Base-by-base conservation (phyloP, 2,329 filamentous ascomycete species). In the Penicillium concentricum region DNA sequence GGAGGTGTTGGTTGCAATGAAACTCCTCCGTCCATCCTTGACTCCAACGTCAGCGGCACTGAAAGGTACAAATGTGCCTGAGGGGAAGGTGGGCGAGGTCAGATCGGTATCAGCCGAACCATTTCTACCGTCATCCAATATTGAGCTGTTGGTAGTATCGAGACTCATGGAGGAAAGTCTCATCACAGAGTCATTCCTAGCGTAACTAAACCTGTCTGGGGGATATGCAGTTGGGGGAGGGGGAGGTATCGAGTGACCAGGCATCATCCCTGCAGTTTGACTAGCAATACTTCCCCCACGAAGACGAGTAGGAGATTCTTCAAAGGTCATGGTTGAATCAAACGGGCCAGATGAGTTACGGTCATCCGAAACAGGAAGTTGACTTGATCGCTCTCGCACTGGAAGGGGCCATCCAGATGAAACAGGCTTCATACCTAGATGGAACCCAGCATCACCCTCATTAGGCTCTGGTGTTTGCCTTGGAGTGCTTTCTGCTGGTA, bases 111-210 rank as follows among this genome's bases (percentile, higher is more conserved):
- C 71, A 7, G 61, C 57, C 2, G 66, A 69, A n/a, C 60, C 63
- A 37, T 65, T 64, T 49, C 61, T 58, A 39, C 67, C 66, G 30
- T 73, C 73, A 10, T 74, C 72, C 26, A 74, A 53, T 38, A 75
- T 74, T 2, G 73, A 75, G 52, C 72, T 75, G 56, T 74, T 71
- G 4, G 70, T 73, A 2, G 72, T 75, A 49, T 74, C 73, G 1
- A 75, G 55, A 49, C 73, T 75, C 57, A 73, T 59, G 1, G 71
- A 72, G 13, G 73, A 75, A 38, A 72, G 62, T 3, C 72, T 66
- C 61, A 70, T 65, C 5, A 63, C 52, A 5, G 72, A 75, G 51
- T 74, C 72, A 39, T 74, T 72, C 54, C 67, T 67, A 26, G 70
- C 64, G 15, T 74, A 65, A 32, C 66, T 69, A 53, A 73, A 69